These are phyloP conservation scores for Nannizziopsis barbatae DNA, from an alignment of 2,329 filamentous ascomycete species.

Conservation along the genomic window DNA sequence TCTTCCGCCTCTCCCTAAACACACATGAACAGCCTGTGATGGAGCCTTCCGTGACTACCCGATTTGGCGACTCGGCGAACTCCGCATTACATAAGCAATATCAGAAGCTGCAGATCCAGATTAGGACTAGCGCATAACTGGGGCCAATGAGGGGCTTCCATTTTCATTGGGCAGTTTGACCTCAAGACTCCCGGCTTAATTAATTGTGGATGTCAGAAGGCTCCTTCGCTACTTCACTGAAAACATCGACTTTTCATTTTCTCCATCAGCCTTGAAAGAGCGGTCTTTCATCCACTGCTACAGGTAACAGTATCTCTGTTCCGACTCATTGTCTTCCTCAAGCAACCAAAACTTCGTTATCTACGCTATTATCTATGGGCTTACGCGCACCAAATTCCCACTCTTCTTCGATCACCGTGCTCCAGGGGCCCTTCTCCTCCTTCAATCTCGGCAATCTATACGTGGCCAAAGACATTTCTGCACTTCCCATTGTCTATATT, in stretches of 20 bases:
- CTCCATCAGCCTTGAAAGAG: neutral
- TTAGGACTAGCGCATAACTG: neutral
- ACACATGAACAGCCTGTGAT: too few relatives aligned
- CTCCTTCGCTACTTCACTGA: neutral
- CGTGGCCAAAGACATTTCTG: slow-evolving; percentile 12
- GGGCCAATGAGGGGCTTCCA: neutral
- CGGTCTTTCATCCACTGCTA: neutral
- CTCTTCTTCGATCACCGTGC: slow-evolving; percentile 19
- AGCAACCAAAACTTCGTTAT: neutral
- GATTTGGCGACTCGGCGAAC: too few relatives aligned
- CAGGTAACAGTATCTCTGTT: neutral
- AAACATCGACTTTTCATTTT: too few relatives aligned
- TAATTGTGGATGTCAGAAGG: neutral
- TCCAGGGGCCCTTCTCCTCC: slow-evolving; percentile 20
- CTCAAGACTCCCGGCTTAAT: slow-evolving; percentile 3
- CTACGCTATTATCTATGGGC: slow-evolving; percentile 18
- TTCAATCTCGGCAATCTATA: slow-evolving; percentile 13
- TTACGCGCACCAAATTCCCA: slow-evolving; percentile 16
- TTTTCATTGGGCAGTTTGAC: slow-evolving; percentile 10
- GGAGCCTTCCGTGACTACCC: too few relatives aligned
- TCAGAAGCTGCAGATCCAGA: neutral
- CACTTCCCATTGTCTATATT: slow-evolving; percentile 11
- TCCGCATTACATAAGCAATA: slow-evolving; percentile 1
- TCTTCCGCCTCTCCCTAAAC: too few relatives aligned
- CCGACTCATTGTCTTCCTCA: neutral